Conservation (phyloP, 768 basidiomycete genomes). For the Podaxis sp. region DNA sequence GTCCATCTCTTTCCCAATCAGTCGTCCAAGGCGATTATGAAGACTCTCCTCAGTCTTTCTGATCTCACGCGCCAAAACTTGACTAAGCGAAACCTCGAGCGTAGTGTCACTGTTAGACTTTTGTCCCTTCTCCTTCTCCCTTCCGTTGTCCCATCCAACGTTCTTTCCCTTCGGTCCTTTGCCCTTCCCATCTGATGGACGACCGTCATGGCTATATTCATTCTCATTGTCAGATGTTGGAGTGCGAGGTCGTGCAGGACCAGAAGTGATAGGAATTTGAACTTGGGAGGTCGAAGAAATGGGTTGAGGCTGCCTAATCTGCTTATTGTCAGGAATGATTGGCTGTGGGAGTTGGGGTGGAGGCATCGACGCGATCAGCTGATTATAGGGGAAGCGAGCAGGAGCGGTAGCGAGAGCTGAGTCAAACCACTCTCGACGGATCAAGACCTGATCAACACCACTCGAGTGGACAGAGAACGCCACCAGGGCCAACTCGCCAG, state of each 20-base stretch:
- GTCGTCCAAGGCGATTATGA: conserved; percentile 71
- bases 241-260: conserved; percentile 50
- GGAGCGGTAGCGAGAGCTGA: conserved; percentile 53
- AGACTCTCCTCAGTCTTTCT: conserved; percentile 81
- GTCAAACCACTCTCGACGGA: conserved; percentile 85
- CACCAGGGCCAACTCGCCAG: conserved; percentile 77
- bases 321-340: conserved; percentile 17
- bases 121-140: conserved; percentile 29
- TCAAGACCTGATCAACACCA: conserved; percentile 87
- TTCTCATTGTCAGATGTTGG: conserved; percentile 79
- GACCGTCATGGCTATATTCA: conserved; percentile 58
- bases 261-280: conserved; percentile 22
- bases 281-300: conserved; percentile 23
- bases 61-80: conserved; percentile 72
- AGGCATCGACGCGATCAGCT: conserved; percentile 30
- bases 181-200: conserved; percentile 44
- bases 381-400: conserved; percentile 62
- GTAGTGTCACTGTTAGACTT: conserved; percentile 32
- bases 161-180: conserved; percentile 47
- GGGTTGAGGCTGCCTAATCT: conserved; percentile 21
- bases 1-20: conserved; percentile 86
- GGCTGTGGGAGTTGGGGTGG: conserved; percentile 23
- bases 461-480: conserved; percentile 88
- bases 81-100: conserved; percentile 54
- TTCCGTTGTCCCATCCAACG: conserved; percentile 29